Conservation (phyloP, 2,329 filamentous ascomycete species). For the Didymella exigua region DNA sequence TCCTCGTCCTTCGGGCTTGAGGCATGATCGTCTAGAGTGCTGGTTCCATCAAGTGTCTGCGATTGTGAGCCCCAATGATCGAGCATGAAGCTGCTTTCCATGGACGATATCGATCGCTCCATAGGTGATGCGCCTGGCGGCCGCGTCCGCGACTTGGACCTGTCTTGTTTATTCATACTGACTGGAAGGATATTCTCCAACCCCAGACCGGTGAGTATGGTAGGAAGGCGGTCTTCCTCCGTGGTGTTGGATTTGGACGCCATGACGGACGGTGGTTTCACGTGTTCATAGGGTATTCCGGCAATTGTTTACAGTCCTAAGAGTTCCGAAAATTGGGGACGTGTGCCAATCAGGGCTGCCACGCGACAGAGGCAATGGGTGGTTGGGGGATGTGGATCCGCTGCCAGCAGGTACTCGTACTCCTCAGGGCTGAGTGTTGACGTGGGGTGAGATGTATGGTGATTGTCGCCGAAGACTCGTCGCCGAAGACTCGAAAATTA, state of each 20-base stretch:
- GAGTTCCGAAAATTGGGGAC: not conserved
- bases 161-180: conserved; percentile 31
- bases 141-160: conserved; percentile 24
- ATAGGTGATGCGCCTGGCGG: conserved; percentile 33
- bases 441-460: conserved; percentile 14
- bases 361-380: conserved; percentile 10
- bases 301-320: not conserved
- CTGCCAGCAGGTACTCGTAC: conserved; percentile 8
- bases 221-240: conserved; percentile 27
- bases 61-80: conserved; percentile 33
- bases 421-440: conserved; percentile 15
- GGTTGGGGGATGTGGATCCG: conserved; percentile 14
- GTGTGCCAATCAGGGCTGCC: conserved; percentile 14
- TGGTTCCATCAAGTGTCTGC: conserved; percentile 18
- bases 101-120: conserved; percentile 40
- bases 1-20: conserved; percentile 28
- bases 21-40: conserved; percentile 16
- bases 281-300: conserved; percentile 1
- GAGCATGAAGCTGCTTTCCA: conserved; percentile 42
- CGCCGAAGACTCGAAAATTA: conserved; percentile 11
- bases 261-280: conserved; percentile 12
- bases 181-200: conserved; percentile 40
- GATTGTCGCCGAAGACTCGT: not conserved
- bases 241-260: conserved; percentile 16
- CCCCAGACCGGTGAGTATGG: conserved; percentile 26